phyloP scores from a whole-genome alignment of 805 yeast species.

The Candida palmyrensis region DNA sequence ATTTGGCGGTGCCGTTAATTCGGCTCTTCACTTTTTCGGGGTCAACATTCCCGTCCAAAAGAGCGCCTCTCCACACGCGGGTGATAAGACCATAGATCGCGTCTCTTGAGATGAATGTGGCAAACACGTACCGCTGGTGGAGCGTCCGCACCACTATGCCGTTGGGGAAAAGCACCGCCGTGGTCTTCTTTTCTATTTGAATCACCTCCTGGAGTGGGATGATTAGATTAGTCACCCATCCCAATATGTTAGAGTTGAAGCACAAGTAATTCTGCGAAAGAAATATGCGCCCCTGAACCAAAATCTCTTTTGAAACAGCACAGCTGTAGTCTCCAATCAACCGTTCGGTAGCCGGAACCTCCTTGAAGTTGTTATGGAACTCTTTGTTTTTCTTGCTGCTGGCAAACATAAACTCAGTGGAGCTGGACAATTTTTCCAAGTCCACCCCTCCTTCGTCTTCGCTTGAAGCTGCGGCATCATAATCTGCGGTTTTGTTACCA shows the following conservation, averaged over 20 bases:
- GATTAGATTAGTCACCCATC: conserved; percentile 56
- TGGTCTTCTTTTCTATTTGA: conserved; percentile 58
- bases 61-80: conserved; percentile 53
- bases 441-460: too few species aligned
- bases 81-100: conserved; percentile 45
- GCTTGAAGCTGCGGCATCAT: conserved; percentile 12
- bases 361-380: conserved; percentile 55
- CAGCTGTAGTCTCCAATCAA: conserved; percentile 61
- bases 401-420: conserved; percentile 26
- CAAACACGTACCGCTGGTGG: conserved; percentile 59
- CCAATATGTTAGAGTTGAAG: conserved; percentile 64
- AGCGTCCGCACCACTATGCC: conserved; percentile 60
- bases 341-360: conserved; percentile 44
- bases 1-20: conserved; percentile 4
- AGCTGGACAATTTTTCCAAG: too few species aligned
- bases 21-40: conserved; percentile 8
- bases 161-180: conserved; percentile 67
- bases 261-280: conserved; percentile 51
- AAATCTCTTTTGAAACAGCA: conserved; percentile 60
- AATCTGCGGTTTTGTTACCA: conserved; percentile 7
- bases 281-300: conserved; percentile 63
- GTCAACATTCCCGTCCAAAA: conserved; percentile 19
- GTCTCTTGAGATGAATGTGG: conserved; percentile 62
- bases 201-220: conserved; percentile 59
- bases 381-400: conserved; percentile 51